phyloP scores from a whole-genome alignment of 768 basidiomycete species.

The Lactarius indigo region DNA sequence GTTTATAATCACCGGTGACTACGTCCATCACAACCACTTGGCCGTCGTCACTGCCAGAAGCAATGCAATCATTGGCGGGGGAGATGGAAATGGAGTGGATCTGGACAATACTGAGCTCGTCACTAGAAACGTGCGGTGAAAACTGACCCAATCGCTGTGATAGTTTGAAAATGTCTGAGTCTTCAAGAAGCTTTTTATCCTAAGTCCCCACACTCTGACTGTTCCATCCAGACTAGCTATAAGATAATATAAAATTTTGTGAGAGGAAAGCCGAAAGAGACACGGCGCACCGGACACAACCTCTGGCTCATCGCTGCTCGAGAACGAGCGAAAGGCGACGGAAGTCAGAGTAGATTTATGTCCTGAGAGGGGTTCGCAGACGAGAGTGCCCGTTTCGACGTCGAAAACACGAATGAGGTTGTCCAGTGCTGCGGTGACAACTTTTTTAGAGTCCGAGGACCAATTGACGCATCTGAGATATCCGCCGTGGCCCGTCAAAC shows the following conservation, averaged over 20 bases:
- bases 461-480: slow-evolving; percentile 12
- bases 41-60: slow-evolving; percentile 14
- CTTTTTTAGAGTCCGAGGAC: slow-evolving; percentile 12
- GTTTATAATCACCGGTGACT: not conserved
- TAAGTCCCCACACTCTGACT: slow-evolving; percentile 9
- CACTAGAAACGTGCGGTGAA: not conserved
- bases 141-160: slow-evolving; percentile 15
- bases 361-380: slow-evolving; percentile 7
- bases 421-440: slow-evolving; percentile 9
- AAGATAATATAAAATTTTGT: not conserved
- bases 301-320: not conserved
- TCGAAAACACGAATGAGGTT: slow-evolving; percentile 15
- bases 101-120: not conserved
- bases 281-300: not conserved
- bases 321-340: slow-evolving; percentile 1
- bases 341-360: not conserved
- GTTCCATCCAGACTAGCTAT: slow-evolving; percentile 14
- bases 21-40: not conserved
- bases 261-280: not conserved
- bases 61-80: not conserved
- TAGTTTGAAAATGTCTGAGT: not conserved
- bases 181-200: not conserved
- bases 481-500: not conserved
- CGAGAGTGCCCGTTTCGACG: slow-evolving; percentile 11
- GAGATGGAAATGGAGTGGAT: slow-evolving; percentile 5